Evolutionary conservation across 2,329 filamentous ascomycete genomes (phyloP).

Genomic region (Alternaria consortialis): DNA sequence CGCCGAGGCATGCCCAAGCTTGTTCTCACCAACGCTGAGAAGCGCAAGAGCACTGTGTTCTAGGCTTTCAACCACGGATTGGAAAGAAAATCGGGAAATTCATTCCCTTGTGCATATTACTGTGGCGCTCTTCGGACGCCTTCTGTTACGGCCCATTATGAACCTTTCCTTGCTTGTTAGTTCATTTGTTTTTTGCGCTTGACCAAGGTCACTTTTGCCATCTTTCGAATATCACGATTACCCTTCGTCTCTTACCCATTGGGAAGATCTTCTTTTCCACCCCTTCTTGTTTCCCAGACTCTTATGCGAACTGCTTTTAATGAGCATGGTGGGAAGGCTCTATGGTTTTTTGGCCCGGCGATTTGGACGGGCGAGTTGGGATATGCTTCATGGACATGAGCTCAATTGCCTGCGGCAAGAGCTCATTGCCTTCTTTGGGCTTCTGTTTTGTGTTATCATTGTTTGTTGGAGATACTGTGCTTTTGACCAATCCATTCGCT

Average conservation of each 20-base stretch:
- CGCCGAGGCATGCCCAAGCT: slow-evolving; percentile 87
- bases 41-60: slow-evolving; percentile 78
- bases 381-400: slow-evolving; percentile 38
- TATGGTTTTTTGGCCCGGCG: slow-evolving; percentile 28
- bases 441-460: slow-evolving; percentile 27
- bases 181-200: slow-evolving; percentile 40
- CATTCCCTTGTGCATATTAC: slow-evolving; percentile 49
- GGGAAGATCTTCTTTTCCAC: slow-evolving; percentile 37
- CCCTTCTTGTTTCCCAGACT: slow-evolving; percentile 32
- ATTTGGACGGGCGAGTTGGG: slow-evolving; percentile 21
- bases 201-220: slow-evolving; percentile 29
- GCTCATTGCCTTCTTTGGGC: slow-evolving; percentile 48
- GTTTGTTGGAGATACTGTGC: slow-evolving; percentile 9
- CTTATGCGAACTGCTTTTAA: slow-evolving; percentile 47
- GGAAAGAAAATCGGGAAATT: slow-evolving; percentile 26
- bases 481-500: slow-evolving; percentile 20
- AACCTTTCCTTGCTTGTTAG: slow-evolving; percentile 42
- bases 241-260: slow-evolving; percentile 40
- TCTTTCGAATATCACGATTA: slow-evolving; percentile 38
- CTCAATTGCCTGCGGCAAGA: slow-evolving; percentile 47
- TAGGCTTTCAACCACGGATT: slow-evolving; percentile 48
- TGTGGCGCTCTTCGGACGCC: slow-evolving; percentile 35
- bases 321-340: slow-evolving; percentile 43
- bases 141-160: slow-evolving; percentile 51
- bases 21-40: slow-evolving; percentile 87